These are phyloP conservation scores for Russula vinacea DNA, from an alignment of 768 basidiomycete genomes.

Conservation along the genomic window DNA sequence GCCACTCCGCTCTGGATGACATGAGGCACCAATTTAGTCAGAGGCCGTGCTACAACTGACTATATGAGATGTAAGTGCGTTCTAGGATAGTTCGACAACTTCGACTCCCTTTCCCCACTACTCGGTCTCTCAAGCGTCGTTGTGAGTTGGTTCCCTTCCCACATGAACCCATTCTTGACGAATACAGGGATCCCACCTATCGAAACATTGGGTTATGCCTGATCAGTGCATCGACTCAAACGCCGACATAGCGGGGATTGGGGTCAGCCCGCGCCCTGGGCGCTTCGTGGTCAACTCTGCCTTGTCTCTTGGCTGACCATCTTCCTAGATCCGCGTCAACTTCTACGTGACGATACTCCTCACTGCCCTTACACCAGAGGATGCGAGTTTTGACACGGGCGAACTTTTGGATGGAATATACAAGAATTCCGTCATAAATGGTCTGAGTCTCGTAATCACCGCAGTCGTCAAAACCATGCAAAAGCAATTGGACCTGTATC, in stretches of 20 bases:
- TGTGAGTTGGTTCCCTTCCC: neutral
- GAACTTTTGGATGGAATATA: slow-evolving; percentile 9
- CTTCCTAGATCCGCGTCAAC: slow-evolving; percentile 17
- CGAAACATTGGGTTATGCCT: slow-evolving; percentile 1
- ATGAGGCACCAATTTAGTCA: too few species aligned
- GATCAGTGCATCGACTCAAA: slow-evolving; percentile 3
- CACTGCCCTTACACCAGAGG: slow-evolving; percentile 3
- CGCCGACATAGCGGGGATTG: slow-evolving; percentile 12
- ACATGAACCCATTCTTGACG: neutral
- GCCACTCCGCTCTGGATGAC: neutral
- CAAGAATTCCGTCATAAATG: slow-evolving; percentile 5
- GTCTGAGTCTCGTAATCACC: slow-evolving; percentile 16
- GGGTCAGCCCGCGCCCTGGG: neutral
- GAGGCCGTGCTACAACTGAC: neutral
- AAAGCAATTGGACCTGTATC: slow-evolving; percentile 17
- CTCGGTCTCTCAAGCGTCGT: neutral
- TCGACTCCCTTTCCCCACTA: neutral
- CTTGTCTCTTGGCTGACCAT: neutral
- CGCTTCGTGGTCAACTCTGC: neutral
- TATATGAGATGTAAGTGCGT: neutral
- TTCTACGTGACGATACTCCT: slow-evolving; percentile 22
- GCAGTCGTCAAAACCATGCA: slow-evolving; percentile 12
- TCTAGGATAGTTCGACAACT: neutral
- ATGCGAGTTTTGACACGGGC: neutral
- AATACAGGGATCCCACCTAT: neutral